Evolutionary conservation across 2,329 filamentous ascomycete genomes (phyloP).

Genomic region (Alternaria incomplexa): DNA sequence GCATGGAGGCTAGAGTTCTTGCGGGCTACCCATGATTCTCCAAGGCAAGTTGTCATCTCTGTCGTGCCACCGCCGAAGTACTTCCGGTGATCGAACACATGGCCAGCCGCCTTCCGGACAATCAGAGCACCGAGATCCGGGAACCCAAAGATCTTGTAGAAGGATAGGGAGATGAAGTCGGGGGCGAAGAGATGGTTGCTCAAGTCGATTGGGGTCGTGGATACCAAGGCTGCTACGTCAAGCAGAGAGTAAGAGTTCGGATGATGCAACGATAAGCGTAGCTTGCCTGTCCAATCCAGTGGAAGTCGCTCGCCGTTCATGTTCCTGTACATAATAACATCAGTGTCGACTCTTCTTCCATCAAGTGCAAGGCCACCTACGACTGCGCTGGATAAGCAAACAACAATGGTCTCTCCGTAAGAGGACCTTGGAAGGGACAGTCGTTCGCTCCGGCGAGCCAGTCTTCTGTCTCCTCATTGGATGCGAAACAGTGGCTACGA

Average conservation of each 20-base stretch:
- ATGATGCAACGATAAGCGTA: constrained; percentile 44
- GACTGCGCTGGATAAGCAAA: constrained; percentile 91
- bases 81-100: constrained; percentile 58
- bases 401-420: constrained; percentile 37
- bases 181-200: constrained; percentile 65
- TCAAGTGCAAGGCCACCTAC: not conserved
- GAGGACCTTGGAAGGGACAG: constrained; percentile 13
- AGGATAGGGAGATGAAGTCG: constrained; percentile 84
- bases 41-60: constrained; percentile 62
- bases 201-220: constrained; percentile 65
- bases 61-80: constrained; percentile 73
- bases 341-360: not conserved
- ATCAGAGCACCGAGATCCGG: constrained; percentile 87
- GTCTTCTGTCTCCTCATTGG: constrained; percentile 65
- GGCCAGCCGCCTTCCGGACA: constrained; percentile 72
- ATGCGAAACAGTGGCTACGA: constrained; percentile 67
- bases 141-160: constrained; percentile 97
- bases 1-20: constrained; percentile 63
- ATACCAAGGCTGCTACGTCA: constrained; percentile 70
- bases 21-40: constrained; percentile 61
- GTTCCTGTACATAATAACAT: constrained; percentile 55
- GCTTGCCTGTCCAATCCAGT: constrained; percentile 59
- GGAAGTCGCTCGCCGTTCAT: constrained; percentile 82
- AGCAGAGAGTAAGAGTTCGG: constrained; percentile 70
- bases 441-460: constrained; percentile 61